These are phyloP conservation scores for Tricholoma sp. DNA, from an alignment of 768 basidiomycete genomes.

Conservation along the genomic window DNA sequence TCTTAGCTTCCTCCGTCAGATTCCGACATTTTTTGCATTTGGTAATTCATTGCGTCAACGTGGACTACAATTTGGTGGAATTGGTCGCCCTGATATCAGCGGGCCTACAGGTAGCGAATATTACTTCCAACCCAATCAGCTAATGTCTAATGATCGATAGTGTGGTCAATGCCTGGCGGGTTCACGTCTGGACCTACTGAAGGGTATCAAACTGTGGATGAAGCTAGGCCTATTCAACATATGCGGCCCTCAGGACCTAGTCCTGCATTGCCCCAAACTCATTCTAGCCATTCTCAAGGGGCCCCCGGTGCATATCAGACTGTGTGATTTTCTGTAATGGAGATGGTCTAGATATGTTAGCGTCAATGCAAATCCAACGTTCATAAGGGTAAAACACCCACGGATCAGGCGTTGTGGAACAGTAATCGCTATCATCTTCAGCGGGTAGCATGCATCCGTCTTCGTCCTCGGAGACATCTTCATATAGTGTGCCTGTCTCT, in stretches of 20 bases:
- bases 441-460: slow-evolving; percentile 5
- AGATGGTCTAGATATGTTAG: neutral
- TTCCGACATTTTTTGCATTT: slow-evolving; percentile 56
- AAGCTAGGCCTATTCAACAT: slow-evolving; percentile 27
- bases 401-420: slow-evolving; percentile 8
- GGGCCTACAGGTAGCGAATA: slow-evolving; percentile 50
- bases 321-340: slow-evolving; percentile 21
- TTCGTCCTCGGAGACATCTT: neutral
- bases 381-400: neutral
- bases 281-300: slow-evolving; percentile 17
- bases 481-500: slow-evolving; percentile 3
- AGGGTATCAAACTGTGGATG: slow-evolving; percentile 61
- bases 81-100: slow-evolving; percentile 40
- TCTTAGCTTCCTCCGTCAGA: slow-evolving; percentile 26
- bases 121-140: neutral
- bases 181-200: slow-evolving; percentile 51
- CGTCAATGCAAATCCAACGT: neutral
- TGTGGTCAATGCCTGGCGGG: slow-evolving; percentile 78
- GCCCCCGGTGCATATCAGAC: slow-evolving; percentile 41
- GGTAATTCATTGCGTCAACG: slow-evolving; percentile 49
- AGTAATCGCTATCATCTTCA: slow-evolving; percentile 5
- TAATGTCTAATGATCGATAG: slow-evolving; percentile 27
- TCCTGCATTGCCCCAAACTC: slow-evolving; percentile 17
- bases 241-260: slow-evolving; percentile 23
- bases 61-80: slow-evolving; percentile 48